A percentile compares a stretch with the other conserved stretches of the same genome.
These are phyloP conservation scores for Boletus sp. DNA, from an alignment of 1,284 basidiomycete species.

Conservation along the genomic window DNA sequence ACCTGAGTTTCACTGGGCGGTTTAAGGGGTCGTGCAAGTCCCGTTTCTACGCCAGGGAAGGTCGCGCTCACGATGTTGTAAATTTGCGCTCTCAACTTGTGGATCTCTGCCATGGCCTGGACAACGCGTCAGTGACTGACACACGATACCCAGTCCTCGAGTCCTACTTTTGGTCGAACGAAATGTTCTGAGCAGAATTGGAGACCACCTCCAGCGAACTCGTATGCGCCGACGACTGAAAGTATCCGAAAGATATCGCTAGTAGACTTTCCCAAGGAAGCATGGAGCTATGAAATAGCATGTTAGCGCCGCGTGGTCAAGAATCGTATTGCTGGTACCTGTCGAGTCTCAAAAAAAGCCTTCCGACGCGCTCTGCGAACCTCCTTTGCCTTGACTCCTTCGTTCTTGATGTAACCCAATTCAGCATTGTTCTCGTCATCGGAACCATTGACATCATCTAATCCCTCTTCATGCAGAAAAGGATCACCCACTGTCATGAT, in stretches of 20 bases:
- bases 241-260: slow-evolving; percentile 90
- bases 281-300: slow-evolving; percentile 54
- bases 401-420: slow-evolving; percentile 53
- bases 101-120: slow-evolving; percentile 98
- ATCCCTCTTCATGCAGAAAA: slow-evolving; percentile 80
- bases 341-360: slow-evolving; percentile 77
- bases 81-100: slow-evolving; percentile 92
- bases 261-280: slow-evolving; percentile 75
- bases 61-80: slow-evolving; percentile 75
- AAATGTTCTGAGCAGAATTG: slow-evolving; percentile 89
- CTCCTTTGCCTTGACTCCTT: slow-evolving; percentile 65
- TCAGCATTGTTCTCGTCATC: slow-evolving; percentile 45
- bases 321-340: slow-evolving; percentile 44
- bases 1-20: slow-evolving; percentile 80
- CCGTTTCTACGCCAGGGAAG: slow-evolving; percentile 58
- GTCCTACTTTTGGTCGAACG: slow-evolving; percentile 79
- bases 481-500: slow-evolving; percentile 95
- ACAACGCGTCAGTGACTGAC: neutral
- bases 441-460: slow-evolving; percentile 47
- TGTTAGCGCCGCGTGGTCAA: slow-evolving; percentile 2
- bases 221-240: slow-evolving; percentile 94
- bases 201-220: slow-evolving; percentile 78
- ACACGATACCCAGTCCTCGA: neutral
- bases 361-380: slow-evolving; percentile 59
- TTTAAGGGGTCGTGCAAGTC: slow-evolving; percentile 56